Conservation (phyloP, 2,329 filamentous ascomycete species). For the Aureobasidium sp. region DNA sequence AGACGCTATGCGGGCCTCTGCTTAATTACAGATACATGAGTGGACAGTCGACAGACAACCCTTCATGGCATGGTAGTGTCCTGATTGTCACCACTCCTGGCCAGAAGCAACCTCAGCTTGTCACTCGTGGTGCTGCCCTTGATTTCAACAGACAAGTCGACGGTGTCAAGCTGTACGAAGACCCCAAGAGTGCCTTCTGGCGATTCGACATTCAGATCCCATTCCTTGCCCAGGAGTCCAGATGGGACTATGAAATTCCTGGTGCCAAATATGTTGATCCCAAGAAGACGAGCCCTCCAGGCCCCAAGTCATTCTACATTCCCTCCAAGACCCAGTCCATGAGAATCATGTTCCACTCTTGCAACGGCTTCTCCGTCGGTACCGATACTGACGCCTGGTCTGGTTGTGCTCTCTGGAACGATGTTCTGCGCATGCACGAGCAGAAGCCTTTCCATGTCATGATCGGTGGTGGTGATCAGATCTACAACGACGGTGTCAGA, state of each 20-base stretch:
- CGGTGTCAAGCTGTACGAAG: constrained; percentile 52
- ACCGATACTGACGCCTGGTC: constrained; percentile 56
- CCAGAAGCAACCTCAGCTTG: constrained; percentile 52
- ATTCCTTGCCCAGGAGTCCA: constrained; percentile 62
- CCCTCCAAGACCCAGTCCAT: constrained; percentile 55
- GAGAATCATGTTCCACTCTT: constrained; percentile 63
- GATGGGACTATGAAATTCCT: constrained; percentile 71
- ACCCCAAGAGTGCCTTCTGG: constrained; percentile 51
- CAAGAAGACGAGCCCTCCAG: constrained; percentile 20
- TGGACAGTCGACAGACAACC: constrained; percentile 35
- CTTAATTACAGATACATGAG: constrained; percentile 72
- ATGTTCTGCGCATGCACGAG: constrained; percentile 53
- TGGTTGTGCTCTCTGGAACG: constrained; percentile 53
- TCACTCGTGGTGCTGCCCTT: constrained; percentile 39
- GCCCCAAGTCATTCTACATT: constrained; percentile 46
- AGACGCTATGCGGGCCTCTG: constrained; percentile 63
- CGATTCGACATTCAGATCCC: constrained; percentile 51
- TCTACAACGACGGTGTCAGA: constrained; percentile 69
- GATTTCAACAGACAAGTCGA: constrained; percentile 28
- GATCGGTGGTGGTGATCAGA: constrained; percentile 88
- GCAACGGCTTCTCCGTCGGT: constrained; percentile 60
- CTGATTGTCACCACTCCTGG: constrained; percentile 72
- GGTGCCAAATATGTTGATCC: constrained; percentile 53
- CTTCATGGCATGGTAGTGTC: constrained; percentile 75
- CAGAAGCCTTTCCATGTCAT: constrained; percentile 56